phyloP scores from a whole-genome alignment of 805 yeast genomes.

The Barnettozyma sucrosica region DNA sequence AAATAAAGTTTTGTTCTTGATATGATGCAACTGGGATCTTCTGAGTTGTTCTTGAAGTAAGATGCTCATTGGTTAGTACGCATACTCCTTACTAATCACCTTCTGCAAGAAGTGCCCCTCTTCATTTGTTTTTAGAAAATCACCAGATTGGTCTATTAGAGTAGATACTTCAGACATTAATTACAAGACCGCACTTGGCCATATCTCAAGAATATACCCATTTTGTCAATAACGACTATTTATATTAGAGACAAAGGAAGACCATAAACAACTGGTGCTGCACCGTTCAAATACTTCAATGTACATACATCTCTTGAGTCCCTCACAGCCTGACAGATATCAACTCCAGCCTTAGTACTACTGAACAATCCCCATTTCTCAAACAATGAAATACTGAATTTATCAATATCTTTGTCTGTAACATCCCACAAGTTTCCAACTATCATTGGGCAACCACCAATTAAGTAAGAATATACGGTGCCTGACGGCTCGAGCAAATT shows the following conservation, averaged over 20 bases:
- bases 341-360: constrained; percentile 14
- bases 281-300: constrained; percentile 75
- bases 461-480: constrained; percentile 65
- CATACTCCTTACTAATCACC: no score
- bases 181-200: no score
- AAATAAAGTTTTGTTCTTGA: no score
- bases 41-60: no score
- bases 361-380: constrained; percentile 57
- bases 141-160: no score
- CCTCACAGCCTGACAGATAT: constrained; percentile 52
- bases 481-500: constrained; percentile 72
- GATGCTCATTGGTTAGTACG: no score
- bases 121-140: no score
- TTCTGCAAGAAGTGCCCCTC: no score
- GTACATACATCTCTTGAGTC: constrained; percentile 63
- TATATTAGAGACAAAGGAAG: constrained; percentile 46
- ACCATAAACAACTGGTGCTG: constrained; percentile 91
- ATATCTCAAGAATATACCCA: not conserved
- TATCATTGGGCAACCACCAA: constrained; percentile 78
- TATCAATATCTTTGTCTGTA: constrained; percentile 91
- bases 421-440: constrained; percentile 94
- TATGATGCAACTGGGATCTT: no score
- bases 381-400: constrained; percentile 58
- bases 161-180: no score
- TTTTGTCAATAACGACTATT: not conserved